Evolutionary conservation across 2,329 filamentous ascomycete species (phyloP), one percentile per base, ranked within the genome.

Genomic region (Ampelomyces quisqualis): DNA sequence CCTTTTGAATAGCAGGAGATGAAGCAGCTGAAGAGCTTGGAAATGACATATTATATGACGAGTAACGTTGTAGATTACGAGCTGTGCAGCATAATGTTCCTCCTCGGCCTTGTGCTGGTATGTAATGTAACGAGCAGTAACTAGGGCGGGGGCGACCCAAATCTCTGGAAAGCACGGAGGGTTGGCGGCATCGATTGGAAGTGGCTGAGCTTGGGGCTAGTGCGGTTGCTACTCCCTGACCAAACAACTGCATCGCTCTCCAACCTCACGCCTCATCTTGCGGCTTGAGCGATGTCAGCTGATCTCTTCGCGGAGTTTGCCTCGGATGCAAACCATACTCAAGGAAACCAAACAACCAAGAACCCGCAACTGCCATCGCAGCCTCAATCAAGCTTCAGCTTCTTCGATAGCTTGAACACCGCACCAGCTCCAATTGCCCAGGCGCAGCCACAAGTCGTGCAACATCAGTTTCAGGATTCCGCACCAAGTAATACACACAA

Each of bases 221-320:
- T 46, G 53, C 40, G 33, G 19, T 41, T 40, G 47, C 36, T 33
- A 43, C 45, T 53, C 52, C 36, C 35, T 34, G 32, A 41, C 38
- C 43, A 30, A 47, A 40, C 46, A 31, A 33, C 40, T 34, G 31
- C 45, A 22, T 45, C 36, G 38, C 34, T 41, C 28, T 23, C 42
- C 40, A 38, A 37, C 41, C 36, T 43, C 35, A 51, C 30, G 11
- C 21, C 15, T 34, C 27, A 26, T 14, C 28, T 20, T 17, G 35
- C 24, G 38, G 13, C 35, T 21, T 13, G 44, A 41, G 24, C 43
- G 39, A 67, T 67, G 64, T 67, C 64, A 21, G 64, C 64, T 15
- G 64, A 67, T 33, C 55, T 67, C 10, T 67, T 67, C 26, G 64
- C 62, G 34, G 64, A 64, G 31, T 67, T 67, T 20, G 58, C 53